Percentiles rank a stretch among this genome's conserved stretches.
Evolutionary conservation across 257 asterid species (phyloP).

Genomic region (Solanum chaucha): DNA sequence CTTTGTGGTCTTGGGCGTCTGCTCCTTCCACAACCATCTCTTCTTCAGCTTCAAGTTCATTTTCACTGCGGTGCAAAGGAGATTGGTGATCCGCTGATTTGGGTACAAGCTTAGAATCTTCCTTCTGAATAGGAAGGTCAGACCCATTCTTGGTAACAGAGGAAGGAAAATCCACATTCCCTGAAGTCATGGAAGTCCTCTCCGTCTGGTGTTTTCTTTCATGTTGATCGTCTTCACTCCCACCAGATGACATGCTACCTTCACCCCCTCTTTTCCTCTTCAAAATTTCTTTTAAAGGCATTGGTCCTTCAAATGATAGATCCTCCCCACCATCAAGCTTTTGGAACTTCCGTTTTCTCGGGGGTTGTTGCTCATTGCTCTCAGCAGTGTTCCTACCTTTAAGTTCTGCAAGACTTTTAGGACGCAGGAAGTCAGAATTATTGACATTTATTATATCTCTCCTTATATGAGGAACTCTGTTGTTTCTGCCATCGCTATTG

Average conservation of each 20-base stretch:
- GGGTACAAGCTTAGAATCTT: neutral
- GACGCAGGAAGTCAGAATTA: constrained; percentile 38
- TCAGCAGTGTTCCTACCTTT: constrained; percentile 36
- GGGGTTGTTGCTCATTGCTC: constrained; percentile 28
- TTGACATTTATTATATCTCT: constrained; percentile 31
- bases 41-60: constrained; percentile 33
- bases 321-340: neutral
- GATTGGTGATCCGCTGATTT: constrained; percentile 5
- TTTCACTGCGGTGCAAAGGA: constrained; percentile 4
- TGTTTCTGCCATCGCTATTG: constrained; percentile 25
- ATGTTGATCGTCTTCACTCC: neutral
- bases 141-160: constrained; percentile 1
- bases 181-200: neutral
- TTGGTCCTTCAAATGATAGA: constrained; percentile 80
- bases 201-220: neutral
- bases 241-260: neutral
- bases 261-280: constrained; percentile 56
- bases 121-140: neutral
- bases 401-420: constrained; percentile 72
- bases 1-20: constrained; percentile 30
- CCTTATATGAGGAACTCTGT: constrained; percentile 30
- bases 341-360: constrained; percentile 10
- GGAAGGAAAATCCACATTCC: neutral
- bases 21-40: constrained; percentile 27
- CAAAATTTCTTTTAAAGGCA: constrained; percentile 71